Evolutionary conservation across 345 rosid genomes (phyloP), one percentile per base, ranked within the genome.

Genomic region (Iberis pinnata): DNA sequence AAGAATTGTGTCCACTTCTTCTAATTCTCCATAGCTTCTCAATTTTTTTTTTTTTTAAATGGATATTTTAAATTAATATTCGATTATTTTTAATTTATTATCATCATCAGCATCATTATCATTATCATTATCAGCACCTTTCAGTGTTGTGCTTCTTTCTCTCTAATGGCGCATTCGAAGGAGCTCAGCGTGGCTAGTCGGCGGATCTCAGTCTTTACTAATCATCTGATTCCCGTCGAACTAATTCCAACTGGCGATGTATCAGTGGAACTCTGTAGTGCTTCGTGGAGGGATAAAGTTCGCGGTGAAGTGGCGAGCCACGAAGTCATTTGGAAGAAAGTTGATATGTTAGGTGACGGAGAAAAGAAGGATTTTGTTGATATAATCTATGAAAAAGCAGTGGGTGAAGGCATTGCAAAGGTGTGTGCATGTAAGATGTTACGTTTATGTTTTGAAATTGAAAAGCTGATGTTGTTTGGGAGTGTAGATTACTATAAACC

Each of bases 351-450:
- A 4, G 51, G 51, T 8, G 57, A 40, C 3, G 67, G 15, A 18
- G 60, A 27, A 2, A 74, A 63, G 8, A 71, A 49, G 42, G 85
- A 73, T 39, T 81, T 84, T 73, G 57, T 69, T 40, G 98, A 87
- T 65, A 74, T 90, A 43, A 47, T 87, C 12, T 92, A 87, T 32
- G 93, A 87, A 74, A 92, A 92, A 62, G 86, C 98, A 0, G 69
- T 71, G 2, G 93, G 64, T 18, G 98, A 92, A 72, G 93, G 76
- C 36, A 92, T 92, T 38, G 96, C 95, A 11, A 87, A 84, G 95
- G 98, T 83, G 52, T 46, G 52, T 31, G 24, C 13, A 0, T 52
- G 56, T 59, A 27, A 53, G 2, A 22, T 60, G 71, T 67, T 53
- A 27, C 1, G 15, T n/a, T n/a, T n/a, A 22, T 22, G 15, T 12